phyloP scores from a whole-genome alignment of 192 early-diverging fungal species.

The Coemansia sp. region DNA sequence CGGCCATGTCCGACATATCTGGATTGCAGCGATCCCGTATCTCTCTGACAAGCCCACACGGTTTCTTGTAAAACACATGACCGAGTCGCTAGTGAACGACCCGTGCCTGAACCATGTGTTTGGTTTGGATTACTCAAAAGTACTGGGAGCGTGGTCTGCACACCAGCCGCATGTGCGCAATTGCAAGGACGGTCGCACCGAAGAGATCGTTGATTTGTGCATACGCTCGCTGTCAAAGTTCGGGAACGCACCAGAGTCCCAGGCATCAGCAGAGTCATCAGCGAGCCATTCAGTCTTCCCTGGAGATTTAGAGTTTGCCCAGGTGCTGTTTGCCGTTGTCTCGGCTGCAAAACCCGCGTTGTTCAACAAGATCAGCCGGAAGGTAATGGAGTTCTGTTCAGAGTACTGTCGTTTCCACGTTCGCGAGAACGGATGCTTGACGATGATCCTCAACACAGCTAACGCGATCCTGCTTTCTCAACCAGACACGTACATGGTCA shows the following conservation, averaged over 20 bases:
- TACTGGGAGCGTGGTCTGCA: slow-evolving; percentile 40
- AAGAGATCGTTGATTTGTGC: slow-evolving; percentile 33
- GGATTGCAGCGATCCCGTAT: slow-evolving; percentile 43
- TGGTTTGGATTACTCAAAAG: slow-evolving; percentile 44
- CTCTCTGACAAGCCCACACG: slow-evolving; percentile 38
- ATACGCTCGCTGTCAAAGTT: slow-evolving; percentile 23
- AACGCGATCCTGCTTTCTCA: slow-evolving; percentile 22
- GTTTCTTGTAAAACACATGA: slow-evolving; percentile 38
- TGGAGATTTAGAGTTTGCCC: slow-evolving; percentile 35
- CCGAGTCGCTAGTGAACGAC: slow-evolving; percentile 26
- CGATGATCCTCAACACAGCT: slow-evolving; percentile 27
- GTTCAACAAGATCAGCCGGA: slow-evolving; percentile 10
- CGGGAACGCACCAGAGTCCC: slow-evolving; percentile 25
- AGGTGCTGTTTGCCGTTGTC: slow-evolving; percentile 26
- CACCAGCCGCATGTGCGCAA: slow-evolving; percentile 40
- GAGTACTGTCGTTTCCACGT: slow-evolving; percentile 34
- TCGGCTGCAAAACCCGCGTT: slow-evolving; percentile 25
- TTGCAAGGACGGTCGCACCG: slow-evolving; percentile 30
- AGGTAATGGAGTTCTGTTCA: slow-evolving; percentile 39
- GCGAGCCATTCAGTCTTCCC: slow-evolving; percentile 15
- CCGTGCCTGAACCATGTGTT: slow-evolving; percentile 36
- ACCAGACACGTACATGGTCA: slow-evolving; percentile 21
- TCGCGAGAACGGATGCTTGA: slow-evolving; percentile 34
- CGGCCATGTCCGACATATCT: slow-evolving; percentile 42
- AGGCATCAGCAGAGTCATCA: slow-evolving; percentile 25